phyloP scores from a whole-genome alignment of 2,329 filamentous ascomycete species.

The Aspergillus hiratsukae region DNA sequence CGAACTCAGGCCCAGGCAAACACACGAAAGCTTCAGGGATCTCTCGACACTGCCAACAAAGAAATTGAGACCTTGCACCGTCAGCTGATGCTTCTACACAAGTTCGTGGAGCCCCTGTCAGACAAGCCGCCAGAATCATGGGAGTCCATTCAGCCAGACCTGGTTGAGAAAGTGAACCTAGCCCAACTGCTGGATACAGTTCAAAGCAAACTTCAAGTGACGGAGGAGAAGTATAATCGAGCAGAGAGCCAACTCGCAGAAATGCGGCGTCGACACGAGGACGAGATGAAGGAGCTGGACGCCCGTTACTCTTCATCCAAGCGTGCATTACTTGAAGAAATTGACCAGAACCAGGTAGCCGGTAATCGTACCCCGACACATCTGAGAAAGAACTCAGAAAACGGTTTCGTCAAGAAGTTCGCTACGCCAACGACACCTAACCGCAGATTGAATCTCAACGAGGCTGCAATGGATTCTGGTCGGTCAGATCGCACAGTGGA shows the following conservation, averaged over 20 bases:
- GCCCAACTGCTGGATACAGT: slow-evolving; percentile 80
- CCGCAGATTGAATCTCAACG: slow-evolving; percentile 63
- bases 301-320: slow-evolving; percentile 58
- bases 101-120: slow-evolving; percentile 75
- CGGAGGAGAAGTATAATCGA: slow-evolving; percentile 72
- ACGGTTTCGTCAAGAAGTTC: slow-evolving; percentile 52
- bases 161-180: slow-evolving; percentile 66
- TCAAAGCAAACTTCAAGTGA: slow-evolving; percentile 82
- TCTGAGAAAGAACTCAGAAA: slow-evolving; percentile 57
- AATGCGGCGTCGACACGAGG: slow-evolving; percentile 67
- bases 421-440: slow-evolving; percentile 76
- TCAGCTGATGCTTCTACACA: slow-evolving; percentile 77
- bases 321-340: slow-evolving; percentile 78
- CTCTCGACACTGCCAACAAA: slow-evolving; percentile 72
- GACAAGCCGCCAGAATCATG: slow-evolving; percentile 61
- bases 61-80: slow-evolving; percentile 76
- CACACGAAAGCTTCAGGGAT: slow-evolving; percentile 71
- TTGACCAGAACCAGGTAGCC: slow-evolving; percentile 75
- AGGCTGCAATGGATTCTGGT: slow-evolving; percentile 65
- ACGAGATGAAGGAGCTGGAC: slow-evolving; percentile 64
- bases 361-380: slow-evolving; percentile 69
- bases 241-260: slow-evolving; percentile 80
- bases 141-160: slow-evolving; percentile 65
- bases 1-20: slow-evolving; percentile 81
- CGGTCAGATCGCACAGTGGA: slow-evolving; percentile 83